Base-by-base conservation (phyloP, 805 yeast genomes). In the Monosporozyma siamensis region DNA sequence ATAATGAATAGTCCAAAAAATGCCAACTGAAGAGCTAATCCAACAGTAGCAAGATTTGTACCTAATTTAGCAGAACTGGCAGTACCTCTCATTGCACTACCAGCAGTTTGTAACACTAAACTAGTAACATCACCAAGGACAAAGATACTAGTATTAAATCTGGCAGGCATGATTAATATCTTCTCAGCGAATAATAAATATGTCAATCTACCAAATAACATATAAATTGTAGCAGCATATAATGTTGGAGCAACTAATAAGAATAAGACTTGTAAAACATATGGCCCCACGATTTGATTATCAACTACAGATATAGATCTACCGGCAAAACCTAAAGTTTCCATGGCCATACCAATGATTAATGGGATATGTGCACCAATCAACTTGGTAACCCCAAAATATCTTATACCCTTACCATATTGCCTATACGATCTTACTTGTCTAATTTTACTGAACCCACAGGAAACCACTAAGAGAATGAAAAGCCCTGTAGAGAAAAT, bases 201-300 rank as follows among this genome's bases (percentile, higher is more conserved):
- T 7, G 56, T 43, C 25, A 62, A 34, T 39, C 56, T 45, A 11
- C 61, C 64, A 37, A 62, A 56, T 3, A 52, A 11, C 63, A 61
- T 58, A 40, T 64, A 62, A 21, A 62, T 54, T 1, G 64, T 42
- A 4, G 64, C 66, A 7, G 65, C 59, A 34, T 53, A 51, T 10
- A 62, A 49, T 2, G 64, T 54, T 4, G 67, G 67, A 2, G 66
- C 64, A 14, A 63, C 47, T 31, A 61, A 50, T 35, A 63, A 34
- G 6, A 55, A 47, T 15, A 58, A 41, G 0, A 54, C 35, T 41
- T 62, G 64, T 6, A 56, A 44, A 34, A 55, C 43, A 44, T 50
- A 63, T 0, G 62, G 55, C 3, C 24, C 25, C 10, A 52, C 17
- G 0, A 37, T 27, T 5, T 40, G 26, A 18, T 17, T 21, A 37